These are phyloP conservation scores for Aulographum hederae DNA, from an alignment of 2,329 filamentous ascomycete genomes.

Conservation along the genomic window DNA sequence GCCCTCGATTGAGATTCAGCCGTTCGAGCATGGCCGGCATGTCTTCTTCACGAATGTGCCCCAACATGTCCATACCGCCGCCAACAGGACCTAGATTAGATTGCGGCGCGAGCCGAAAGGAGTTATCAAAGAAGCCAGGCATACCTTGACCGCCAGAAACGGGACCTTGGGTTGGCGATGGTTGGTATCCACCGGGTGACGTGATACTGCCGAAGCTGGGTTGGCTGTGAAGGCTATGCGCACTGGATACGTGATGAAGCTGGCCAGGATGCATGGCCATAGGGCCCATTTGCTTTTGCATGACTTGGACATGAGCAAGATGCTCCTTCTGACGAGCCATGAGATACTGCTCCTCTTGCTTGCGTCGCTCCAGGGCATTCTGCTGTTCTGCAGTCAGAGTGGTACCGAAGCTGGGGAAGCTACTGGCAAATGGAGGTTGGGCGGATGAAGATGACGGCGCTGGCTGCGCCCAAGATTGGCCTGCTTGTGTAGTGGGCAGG, in stretches of 20 bases:
- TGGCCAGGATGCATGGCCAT: conserved; percentile 33
- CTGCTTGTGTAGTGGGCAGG: conserved; percentile 36
- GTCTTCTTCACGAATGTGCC: conserved; percentile 48
- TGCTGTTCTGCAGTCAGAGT: conserved; percentile 95
- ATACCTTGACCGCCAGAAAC: conserved; percentile 27
- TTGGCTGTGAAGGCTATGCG: conserved; percentile 90
- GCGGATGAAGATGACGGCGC: conserved; percentile 17
- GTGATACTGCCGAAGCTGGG: conserved; percentile 91
- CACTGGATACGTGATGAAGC: conserved; percentile 56
- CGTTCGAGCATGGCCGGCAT: conserved; percentile 45
- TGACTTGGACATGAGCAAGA: conserved; percentile 66
- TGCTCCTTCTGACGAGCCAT: conserved; percentile 94
- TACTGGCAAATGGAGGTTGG: conserved; percentile 74
- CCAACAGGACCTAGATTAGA: conserved; percentile 26
- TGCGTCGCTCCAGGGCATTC: conserved; percentile 86
- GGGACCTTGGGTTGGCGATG: conserved; percentile 35
- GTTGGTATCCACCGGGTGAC: conserved; percentile 58
- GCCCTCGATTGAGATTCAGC: conserved; percentile 35
- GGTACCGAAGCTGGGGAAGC: conserved; percentile 90
- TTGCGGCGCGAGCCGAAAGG: conserved; percentile 21
- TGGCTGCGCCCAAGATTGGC: conserved; percentile 23
- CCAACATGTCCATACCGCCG: conserved; percentile 23
- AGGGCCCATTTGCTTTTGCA: conserved; percentile 43
- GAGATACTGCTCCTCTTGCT: conserved; percentile 94
- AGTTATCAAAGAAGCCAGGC: conserved; percentile 53